Evolutionary conservation across 2,329 filamentous ascomycete species (phyloP), one percentile per base, ranked within the genome.

Genomic region (Xylaria sp.): DNA sequence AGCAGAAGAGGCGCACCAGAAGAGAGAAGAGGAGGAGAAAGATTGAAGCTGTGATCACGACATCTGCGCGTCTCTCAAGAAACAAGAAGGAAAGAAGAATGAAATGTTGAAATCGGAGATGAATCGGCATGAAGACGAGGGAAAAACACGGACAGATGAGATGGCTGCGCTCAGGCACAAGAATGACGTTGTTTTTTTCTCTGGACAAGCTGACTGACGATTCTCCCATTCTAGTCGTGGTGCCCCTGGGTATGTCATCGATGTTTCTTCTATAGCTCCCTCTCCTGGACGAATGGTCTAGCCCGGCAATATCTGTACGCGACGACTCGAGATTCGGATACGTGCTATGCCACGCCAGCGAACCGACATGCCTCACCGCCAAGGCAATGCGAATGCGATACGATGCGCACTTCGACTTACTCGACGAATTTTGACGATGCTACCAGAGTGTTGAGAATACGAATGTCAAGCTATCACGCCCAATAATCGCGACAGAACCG

Each of bases 181-280:
- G 30, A 49, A 34, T 18, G 54, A 52, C 9, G 37, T 10, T 13
- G 19, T 19, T 44, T 10, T 30, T 51, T 46, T 13, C 37, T 42
- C 37, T 42, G n/a, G 42, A 56, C 54, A 42, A 52, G 50, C 19
- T 59, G 52, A 30, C 68, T 69, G 55, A 70, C 63, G 37, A 10
- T 55, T 42, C 18, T 16, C 52, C 52, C 60, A 51, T 9, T 59
- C 71, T 72, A 88, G 85, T 69, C 85, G 91, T 86, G 90, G 89
- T 90, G 89, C 91, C 85, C 90, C 92, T 76, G 94, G 59, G 62
- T 63, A 63, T 63, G 59, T 63, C 44, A 42, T 13, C 47, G 8
- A 49, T 55, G 19, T 9, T 54, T 51, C 44, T 16, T 7, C 18
- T 42, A 35, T 13, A 19, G 1, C 44, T 23, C 13, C 16, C 49